Percentiles rank a stretch among this genome's conserved stretches.
These are phyloP conservation scores for Tetrahymena thermophila DNA, from an alignment of 73 alveolate species.

Conservation along the genomic window DNA sequence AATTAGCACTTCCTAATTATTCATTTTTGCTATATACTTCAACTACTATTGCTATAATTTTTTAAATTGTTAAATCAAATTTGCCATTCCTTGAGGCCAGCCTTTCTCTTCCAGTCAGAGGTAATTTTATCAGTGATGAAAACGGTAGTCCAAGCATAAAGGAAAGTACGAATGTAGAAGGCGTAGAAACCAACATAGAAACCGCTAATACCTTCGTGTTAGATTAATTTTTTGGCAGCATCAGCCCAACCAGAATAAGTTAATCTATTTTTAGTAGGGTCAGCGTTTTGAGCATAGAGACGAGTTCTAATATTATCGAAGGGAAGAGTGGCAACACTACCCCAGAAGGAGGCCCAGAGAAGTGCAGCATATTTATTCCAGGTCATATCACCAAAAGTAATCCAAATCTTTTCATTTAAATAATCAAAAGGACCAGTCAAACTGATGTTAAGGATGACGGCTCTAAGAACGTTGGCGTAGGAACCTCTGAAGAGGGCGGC, in stretches of 20 bases:
- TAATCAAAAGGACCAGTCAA: constrained; percentile 48
- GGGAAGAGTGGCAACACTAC: constrained; percentile 23
- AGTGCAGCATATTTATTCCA: constrained; percentile 25
- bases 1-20: background rate
- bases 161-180: constrained; percentile 17
- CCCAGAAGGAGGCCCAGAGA: constrained; percentile 38
- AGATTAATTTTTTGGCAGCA: background rate
- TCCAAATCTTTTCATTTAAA: constrained; percentile 32
- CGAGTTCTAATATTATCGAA: constrained; percentile 37
- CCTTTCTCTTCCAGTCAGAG: constrained; percentile 21
- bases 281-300: constrained; percentile 14
- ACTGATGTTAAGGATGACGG: constrained; percentile 9
- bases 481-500: constrained; percentile 39
- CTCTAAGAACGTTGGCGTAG: constrained; percentile 19
- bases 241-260: constrained; percentile 4
- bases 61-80: constrained; percentile 24
- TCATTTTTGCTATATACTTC: background rate
- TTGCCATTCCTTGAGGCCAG: constrained; percentile 49
- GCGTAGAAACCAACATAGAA: constrained; percentile 28
- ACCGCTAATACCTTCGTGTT: constrained; percentile 11
- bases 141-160: constrained; percentile 21
- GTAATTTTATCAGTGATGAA: constrained; percentile 12
- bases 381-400: constrained; percentile 39
- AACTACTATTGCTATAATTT: constrained; percentile 10
- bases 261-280: constrained; percentile 37